Percentiles rank a stretch among this genome's conserved stretches.
These are phyloP conservation scores for Leishmania tropica DNA, from an alignment of 208 protist species.

Conservation along the genomic window DNA sequence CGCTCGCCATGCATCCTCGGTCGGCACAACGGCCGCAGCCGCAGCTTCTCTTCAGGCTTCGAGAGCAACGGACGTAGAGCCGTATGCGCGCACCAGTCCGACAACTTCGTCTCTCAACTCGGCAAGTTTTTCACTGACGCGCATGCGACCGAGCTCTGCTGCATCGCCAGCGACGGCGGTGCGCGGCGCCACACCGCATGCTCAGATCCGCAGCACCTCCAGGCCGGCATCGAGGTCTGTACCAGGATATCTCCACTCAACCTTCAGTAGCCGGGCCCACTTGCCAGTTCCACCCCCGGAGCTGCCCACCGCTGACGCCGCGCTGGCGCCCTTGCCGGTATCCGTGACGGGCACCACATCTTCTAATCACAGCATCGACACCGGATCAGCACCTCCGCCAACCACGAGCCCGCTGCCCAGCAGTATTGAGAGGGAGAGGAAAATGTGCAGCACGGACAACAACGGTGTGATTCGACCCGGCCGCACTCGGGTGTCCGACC, in stretches of 20 bases:
- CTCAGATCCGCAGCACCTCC: neutral
- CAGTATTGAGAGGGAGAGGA: neutral
- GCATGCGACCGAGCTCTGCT: neutral
- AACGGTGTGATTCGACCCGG: neutral
- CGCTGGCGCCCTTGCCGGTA: neutral
- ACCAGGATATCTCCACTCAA: constrained; percentile 9
- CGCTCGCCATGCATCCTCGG: neutral
- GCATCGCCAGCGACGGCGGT: neutral
- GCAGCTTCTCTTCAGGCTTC: neutral
- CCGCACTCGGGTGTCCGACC: neutral
- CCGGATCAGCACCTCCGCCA: neutral
- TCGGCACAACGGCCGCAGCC: too few species aligned
- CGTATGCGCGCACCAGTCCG: neutral
- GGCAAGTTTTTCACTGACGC: neutral
- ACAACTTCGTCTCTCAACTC: neutral
- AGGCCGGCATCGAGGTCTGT: neutral
- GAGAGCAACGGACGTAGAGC: neutral
- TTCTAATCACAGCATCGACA: neutral
- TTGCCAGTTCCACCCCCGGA: neutral
- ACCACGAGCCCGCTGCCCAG: neutral
- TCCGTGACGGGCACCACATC: neutral
- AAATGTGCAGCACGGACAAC: neutral
- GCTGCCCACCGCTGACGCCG: neutral
- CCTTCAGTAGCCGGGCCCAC: constrained; percentile 12
- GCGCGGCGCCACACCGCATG: neutral